Percentiles rank a stretch among this genome's conserved stretches.
Conservation (phyloP, 805 yeast genomes). For the Diddensiella transvaalensis region DNA sequence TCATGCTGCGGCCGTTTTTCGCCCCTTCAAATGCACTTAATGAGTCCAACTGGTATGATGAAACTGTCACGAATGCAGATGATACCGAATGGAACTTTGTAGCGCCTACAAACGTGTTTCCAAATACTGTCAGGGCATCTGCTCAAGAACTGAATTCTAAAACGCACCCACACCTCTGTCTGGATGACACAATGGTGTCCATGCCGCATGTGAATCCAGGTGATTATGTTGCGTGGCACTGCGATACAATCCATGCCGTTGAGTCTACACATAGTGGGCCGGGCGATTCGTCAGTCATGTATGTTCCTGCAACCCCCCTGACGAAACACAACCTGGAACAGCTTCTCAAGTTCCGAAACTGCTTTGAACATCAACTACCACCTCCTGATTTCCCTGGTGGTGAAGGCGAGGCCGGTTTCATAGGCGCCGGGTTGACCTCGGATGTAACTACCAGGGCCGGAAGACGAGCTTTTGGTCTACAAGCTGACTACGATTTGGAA, state of each 20-base stretch:
- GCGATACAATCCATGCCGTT: constrained; percentile 42
- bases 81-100: constrained; percentile 26
- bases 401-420: constrained; percentile 10
- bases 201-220: constrained; percentile 43
- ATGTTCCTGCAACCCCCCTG: constrained; percentile 38
- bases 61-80: constrained; percentile 6
- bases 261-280: constrained; percentile 37
- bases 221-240: constrained; percentile 45
- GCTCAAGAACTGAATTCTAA: constrained; percentile 31
- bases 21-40: constrained; percentile 39
- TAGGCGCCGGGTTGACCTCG: constrained; percentile 4
- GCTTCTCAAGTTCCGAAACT: constrained; percentile 18
- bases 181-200: constrained; percentile 32
- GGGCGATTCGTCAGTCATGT: constrained; percentile 39
- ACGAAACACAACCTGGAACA: constrained; percentile 20
- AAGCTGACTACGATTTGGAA: not conserved
- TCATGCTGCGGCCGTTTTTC: constrained; percentile 41
- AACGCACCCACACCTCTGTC: constrained; percentile 38
- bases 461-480: constrained; percentile 14
- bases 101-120: constrained; percentile 25
- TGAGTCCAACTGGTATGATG: constrained; percentile 20
- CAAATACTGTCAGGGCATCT: constrained; percentile 20
- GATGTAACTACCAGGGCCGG: constrained; percentile 7
- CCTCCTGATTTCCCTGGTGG: constrained; percentile 26
- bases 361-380: constrained; percentile 16